These are phyloP conservation scores for Orbilia quercus DNA, from an alignment of 2,329 filamentous ascomycete genomes.

Conservation along the genomic window DNA sequence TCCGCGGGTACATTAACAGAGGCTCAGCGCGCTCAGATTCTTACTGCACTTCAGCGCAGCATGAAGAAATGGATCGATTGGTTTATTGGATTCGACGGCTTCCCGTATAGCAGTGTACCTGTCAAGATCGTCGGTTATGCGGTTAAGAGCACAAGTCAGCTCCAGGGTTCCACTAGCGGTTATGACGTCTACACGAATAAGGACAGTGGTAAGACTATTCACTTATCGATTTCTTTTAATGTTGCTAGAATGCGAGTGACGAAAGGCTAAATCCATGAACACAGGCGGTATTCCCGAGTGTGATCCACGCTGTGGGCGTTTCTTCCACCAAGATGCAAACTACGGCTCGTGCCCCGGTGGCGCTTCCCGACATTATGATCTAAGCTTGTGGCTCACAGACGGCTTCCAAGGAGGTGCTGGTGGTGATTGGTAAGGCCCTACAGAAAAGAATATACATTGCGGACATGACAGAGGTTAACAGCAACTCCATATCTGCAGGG, in stretches of 20 bases:
- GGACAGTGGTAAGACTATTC: slow-evolving; percentile 60
- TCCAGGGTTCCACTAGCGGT: slow-evolving; percentile 63
- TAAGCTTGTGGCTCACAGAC: slow-evolving; percentile 67
- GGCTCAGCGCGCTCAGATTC: slow-evolving; percentile 33
- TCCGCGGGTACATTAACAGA: slow-evolving; percentile 31
- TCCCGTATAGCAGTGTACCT: slow-evolving; percentile 64
- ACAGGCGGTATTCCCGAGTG: slow-evolving; percentile 64
- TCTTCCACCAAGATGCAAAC: slow-evolving; percentile 65
- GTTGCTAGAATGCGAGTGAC: not conserved
- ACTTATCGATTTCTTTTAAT: not conserved
- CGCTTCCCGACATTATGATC: slow-evolving; percentile 64
- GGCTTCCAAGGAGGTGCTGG: slow-evolving; percentile 65
- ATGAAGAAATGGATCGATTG: slow-evolving; percentile 60
- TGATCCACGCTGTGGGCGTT: slow-evolving; percentile 64
- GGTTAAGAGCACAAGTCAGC: slow-evolving; percentile 62
- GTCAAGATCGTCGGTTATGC: slow-evolving; percentile 65
- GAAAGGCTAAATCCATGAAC: not conserved
- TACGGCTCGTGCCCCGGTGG: slow-evolving; percentile 64
- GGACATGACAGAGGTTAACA: too few species aligned
- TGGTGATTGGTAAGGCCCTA: slow-evolving; percentile 63
- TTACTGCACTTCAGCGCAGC: slow-evolving; percentile 32
- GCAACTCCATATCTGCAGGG: slow-evolving; percentile 53
- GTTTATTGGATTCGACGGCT: slow-evolving; percentile 65
- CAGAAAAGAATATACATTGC: too few species aligned
- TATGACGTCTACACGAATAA: slow-evolving; percentile 65